Base-by-base conservation (phyloP, 768 basidiomycete genomes). In the Lactarius indigo region DNA sequence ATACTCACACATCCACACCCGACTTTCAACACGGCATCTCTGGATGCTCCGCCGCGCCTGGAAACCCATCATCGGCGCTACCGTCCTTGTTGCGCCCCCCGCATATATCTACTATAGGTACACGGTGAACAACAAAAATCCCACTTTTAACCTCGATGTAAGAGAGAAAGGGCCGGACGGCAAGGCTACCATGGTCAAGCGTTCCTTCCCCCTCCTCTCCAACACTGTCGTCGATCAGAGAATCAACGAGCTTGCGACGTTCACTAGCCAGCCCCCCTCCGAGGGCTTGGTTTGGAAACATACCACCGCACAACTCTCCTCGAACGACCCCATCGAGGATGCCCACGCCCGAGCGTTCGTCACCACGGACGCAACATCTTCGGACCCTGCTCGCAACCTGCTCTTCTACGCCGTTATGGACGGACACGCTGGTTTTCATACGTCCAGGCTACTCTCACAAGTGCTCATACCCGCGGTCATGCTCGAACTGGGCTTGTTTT, bases 321-420 rank as follows among this genome's bases (percentile, higher is more conserved):
- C 94, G 3, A 99, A 99, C 73, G 85, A 90, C 66, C 92, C 94
- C 9, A 87, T 97, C 60, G 97, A 99, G 77, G 97, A 99, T 74
- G 87, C 94, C 30, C 84, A 88, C 69, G 85, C 91, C 4, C 82
- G 83, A 66, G 86, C 87, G 64, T 79, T 94, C 68, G 78, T 96
- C 58, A 75, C 83, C 69, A 81, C 87, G 44, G 87, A 91, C 72
- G 78, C 78, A 3, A 78, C 83, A n/a, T 85, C 88, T 70, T 80
- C 83, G 12, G 80, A 84, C 3, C 80, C 80, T 0, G 83, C 84
- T 2, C 89, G 90, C 17, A 91, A 92, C 72, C 83, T 90, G 66
- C 80, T 94, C 52, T 91, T 96, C 77, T 95, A 94, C 72, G 80
- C 92, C 1, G 87, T 96, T 41, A 90, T 96, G 87, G 94, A 95